Base-by-base conservation (phyloP, 805 yeast species). In the Yarrowia deformans region DNA sequence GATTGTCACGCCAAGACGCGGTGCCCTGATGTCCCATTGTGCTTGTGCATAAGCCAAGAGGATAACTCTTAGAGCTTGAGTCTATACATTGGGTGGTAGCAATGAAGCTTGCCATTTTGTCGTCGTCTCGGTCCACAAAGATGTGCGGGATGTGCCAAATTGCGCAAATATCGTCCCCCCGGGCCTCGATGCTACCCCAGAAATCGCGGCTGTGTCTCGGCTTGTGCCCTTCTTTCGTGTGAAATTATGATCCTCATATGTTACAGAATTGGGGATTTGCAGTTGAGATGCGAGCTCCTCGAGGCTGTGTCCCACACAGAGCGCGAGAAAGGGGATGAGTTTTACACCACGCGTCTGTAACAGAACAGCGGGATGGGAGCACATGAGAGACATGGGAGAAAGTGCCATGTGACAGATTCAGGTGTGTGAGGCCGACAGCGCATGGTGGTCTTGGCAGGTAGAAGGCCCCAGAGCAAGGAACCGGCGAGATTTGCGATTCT, bases 341-440 rank as follows among this genome's bases (percentile, higher is more conserved):
- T 19, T 55, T 55, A 55, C 61, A 16, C 61, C 19, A 55, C 61
- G 61, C 61, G 61, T 55, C 46, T 55, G 61, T 55, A 55, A 55
- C 61, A 55, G 58, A 32, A 16, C 45, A 14, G 45, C 6, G 40
- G 6, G 14, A 35, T 6, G 16, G 23, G 14, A n/a, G 19, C 58
- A 35, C 32, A 35, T 35, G 58, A 35, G 32, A 52, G 42, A 52
- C 42, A 37, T 16, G 43, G 43, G 61, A 55, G 34, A 37, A 18
- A 9, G 43, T 18, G 35, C 43, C 61, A 55, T 55, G 61, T 55
- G 61, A 39, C 34, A 13, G 4, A 14, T 32, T 19, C 35, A 29
- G 52, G 52, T 13, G 16, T 48, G 29, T 23, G 29, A 23, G 4
- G 29, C 2, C 29, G 37, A 29, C 35, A 10, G 56, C 4, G 16